Percentiles rank a stretch among this genome's conserved stretches.
Conservation (phyloP, 2,329 filamentous ascomycete genomes). For the Trichoderma semiorbis region DNA sequence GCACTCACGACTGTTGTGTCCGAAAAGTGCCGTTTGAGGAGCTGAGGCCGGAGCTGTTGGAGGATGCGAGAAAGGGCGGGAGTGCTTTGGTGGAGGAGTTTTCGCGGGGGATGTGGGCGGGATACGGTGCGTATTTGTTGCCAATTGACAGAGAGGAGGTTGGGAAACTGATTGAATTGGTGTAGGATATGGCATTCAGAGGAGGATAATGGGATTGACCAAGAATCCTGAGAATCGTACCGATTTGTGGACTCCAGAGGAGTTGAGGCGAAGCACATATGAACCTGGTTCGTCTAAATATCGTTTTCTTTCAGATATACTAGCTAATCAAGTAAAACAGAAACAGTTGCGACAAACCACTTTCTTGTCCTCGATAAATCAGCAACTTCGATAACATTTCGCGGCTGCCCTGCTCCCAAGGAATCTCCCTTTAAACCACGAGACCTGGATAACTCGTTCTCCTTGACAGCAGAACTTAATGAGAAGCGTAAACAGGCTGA, state of each 20-base stretch:
- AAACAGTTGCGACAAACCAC: neutral
- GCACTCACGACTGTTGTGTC: neutral
- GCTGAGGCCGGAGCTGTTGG: neutral
- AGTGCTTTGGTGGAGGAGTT: neutral
- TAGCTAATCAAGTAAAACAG: neutral
- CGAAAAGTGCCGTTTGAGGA: neutral
- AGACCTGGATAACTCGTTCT: neutral
- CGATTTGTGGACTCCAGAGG: neutral
- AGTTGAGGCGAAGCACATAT: neutral
- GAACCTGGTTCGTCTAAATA: neutral
- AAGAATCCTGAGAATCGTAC: neutral
- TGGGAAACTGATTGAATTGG: neutral
- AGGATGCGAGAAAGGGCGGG: neutral
- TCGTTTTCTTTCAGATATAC: neutral
- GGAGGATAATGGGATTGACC: neutral
- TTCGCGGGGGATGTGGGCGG: neutral
- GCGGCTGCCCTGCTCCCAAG: neutral
- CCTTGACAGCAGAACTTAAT: neutral
- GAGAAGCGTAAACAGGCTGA: neutral
- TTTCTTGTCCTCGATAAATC: neutral
- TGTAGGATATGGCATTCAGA: neutral
- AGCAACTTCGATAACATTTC: neutral
- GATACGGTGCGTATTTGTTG: neutral
- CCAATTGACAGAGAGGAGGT: neutral
- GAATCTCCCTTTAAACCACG: neutral